A percentile compares a stretch with the other conserved stretches of the same genome.
These are phyloP conservation scores for Jamesozyma spencerorum DNA, from an alignment of 805 yeast genomes.

Conservation along the genomic window DNA sequence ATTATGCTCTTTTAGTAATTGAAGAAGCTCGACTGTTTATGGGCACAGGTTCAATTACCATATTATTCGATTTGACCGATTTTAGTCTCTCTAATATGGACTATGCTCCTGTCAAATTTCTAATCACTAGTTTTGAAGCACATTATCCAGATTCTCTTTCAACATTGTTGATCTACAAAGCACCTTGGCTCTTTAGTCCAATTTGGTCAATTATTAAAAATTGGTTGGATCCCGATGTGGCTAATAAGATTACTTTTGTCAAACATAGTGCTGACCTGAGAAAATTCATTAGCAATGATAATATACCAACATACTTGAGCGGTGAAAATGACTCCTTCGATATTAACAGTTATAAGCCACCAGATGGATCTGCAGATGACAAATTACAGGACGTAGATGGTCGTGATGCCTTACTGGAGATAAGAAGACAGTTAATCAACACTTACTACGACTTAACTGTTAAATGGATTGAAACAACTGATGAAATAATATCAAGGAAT, in stretches of 20 bases:
- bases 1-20: slow-evolving; percentile 64
- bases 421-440: slow-evolving; percentile 47
- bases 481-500: slow-evolving; percentile 38
- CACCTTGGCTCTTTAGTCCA: slow-evolving; percentile 94
- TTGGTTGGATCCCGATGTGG: slow-evolving; percentile 96
- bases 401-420: slow-evolving; percentile 36
- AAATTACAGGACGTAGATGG: slow-evolving; percentile 32
- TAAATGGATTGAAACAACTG: slow-evolving; percentile 55
- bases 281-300: slow-evolving; percentile 47
- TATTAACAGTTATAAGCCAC: slow-evolving; percentile 48
- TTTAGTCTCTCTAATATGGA: slow-evolving; percentile 91
- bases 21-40: slow-evolving; percentile 75
- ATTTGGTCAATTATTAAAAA: slow-evolving; percentile 88
- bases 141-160: slow-evolving; percentile 95
- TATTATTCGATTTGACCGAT: slow-evolving; percentile 78
- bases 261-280: slow-evolving; percentile 57
- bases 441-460: slow-evolving; percentile 56
- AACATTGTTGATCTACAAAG: slow-evolving; percentile 74
- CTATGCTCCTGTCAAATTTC: slow-evolving; percentile 79
- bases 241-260: slow-evolving; percentile 80
- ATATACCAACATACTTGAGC: slow-evolving; percentile 65
- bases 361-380: slow-evolving; percentile 51
- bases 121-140: slow-evolving; percentile 84
- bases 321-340: slow-evolving; percentile 52
- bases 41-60: slow-evolving; percentile 70